Evolutionary conservation across 441 rosid species (phyloP).

Genomic region (Corymbia calophylla): DNA sequence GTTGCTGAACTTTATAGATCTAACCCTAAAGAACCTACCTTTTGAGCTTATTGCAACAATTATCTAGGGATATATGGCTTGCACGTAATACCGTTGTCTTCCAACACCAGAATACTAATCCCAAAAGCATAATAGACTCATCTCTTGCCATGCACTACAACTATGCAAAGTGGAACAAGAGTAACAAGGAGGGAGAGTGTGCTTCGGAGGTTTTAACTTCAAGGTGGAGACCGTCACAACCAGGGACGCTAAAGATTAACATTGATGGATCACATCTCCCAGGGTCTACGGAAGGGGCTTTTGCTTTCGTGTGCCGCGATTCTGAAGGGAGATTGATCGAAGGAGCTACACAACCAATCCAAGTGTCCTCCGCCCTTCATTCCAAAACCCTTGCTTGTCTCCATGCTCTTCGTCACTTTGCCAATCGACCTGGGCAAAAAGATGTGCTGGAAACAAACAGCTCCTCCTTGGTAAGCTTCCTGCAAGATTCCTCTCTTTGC

Average conservation of each 20-base stretch:
- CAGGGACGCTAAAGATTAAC: background rate
- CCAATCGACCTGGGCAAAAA: no score
- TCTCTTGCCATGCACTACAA: background rate
- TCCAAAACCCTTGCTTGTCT: no score
- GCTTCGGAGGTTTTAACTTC: background rate
- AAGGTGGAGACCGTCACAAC: rapidly evolving
- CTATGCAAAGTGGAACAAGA: background rate
- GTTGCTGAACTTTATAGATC: background rate
- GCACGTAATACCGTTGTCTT: background rate
- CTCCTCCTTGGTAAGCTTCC: background rate
- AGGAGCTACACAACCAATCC: background rate
- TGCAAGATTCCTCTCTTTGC: background rate
- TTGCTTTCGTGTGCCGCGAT: background rate
- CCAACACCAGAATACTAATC: background rate
- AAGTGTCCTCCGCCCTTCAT: no score
- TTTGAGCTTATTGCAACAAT: background rate
- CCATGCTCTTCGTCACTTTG: no score
- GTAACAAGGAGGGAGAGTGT: background rate
- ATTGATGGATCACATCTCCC: background rate
- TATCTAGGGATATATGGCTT: no score
- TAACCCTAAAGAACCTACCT: background rate
- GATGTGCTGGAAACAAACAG: background rate
- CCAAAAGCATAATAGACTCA: background rate
- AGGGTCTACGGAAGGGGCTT: background rate
- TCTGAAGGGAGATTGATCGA: background rate